Evolutionary conservation across 371 early-diverging fungal genomes (phyloP), one percentile per base, ranked within the genome.

Genomic region (Synchytrium microbalum): DNA sequence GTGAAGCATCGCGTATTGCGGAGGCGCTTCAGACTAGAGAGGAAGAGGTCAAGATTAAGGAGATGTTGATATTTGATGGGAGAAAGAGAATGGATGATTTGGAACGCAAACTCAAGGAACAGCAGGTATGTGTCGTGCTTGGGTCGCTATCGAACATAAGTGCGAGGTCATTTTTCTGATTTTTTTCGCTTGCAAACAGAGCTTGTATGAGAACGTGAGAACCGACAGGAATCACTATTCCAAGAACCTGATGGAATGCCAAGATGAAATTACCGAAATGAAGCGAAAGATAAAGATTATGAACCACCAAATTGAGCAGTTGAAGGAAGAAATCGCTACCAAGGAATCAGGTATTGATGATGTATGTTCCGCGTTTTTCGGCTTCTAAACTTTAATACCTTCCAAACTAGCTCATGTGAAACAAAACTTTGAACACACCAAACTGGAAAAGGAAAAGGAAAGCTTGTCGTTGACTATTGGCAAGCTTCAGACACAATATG

Each of bases 281-380:
- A 80, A 80, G 67, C 72, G 78, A 2, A 75, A 71, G 62, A 70
- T 82, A 31, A 82, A 79, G 63, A 75, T 80, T 59, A 80, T 82
- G 80, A 82, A 82, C 66, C 79, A 72, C 62, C 82, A 79, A 60
- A 82, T 82, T 64, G 76, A 75, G 60, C 79, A 78, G 1, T 77
- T 66, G 69, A 80, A 80, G 61, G 79, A 82, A 56, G 79, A 79
- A 58, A 77, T 80, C 59, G 72, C 71, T 52, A 32, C 74, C 27
- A 80, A 80, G 60, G 75, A 80, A 38, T 5, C 46, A 10, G 46
- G 46, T 38, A 19, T 19, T 5, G 46, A 10, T 38, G 46, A 38
- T 10, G 10, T 38, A 38, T 19, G 46, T 38, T 10, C 46, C 10
- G 19, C 46, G 46, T 38, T 5, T 19, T 19, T 38, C 19, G 46